Evolutionary conservation across 352 stramenopile species (phyloP).

Genomic region (Stramenopiles sp.): DNA sequence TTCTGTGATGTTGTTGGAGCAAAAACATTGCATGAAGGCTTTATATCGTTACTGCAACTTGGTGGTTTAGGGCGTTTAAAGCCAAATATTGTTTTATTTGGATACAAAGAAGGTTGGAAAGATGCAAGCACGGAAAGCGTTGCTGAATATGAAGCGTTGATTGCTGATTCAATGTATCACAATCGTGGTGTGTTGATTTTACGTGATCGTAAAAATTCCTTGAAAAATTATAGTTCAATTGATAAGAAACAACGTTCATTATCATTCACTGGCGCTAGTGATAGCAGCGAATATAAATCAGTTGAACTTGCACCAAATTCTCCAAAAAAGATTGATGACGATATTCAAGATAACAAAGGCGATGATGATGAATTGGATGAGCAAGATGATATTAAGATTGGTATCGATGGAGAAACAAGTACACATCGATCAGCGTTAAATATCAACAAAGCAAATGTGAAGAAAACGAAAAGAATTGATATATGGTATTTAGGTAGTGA

Average conservation of each 20-base stretch:
- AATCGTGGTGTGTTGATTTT: not conserved
- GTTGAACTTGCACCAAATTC: too few relatives aligned
- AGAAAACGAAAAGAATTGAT: conserved; percentile 5
- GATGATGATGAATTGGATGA: too few relatives aligned
- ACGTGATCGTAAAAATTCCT: not conserved
- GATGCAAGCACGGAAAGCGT: not conserved
- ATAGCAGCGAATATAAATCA: too few relatives aligned
- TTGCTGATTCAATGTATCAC: not conserved
- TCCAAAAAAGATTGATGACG: too few relatives aligned
- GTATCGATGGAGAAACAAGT: too few relatives aligned
- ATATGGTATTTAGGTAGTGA: conserved; percentile 1
- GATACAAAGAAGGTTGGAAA: not conserved
- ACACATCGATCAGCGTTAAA: too few relatives aligned
- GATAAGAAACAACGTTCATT: not conserved
- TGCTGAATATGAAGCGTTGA: not conserved
- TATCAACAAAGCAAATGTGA: too few relatives aligned
- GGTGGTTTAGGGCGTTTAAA: not conserved
- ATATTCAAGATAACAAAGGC: too few relatives aligned
- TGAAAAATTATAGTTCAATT: not conserved
- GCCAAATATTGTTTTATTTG: not conserved
- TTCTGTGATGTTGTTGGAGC: not conserved
- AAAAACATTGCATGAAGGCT: not conserved
- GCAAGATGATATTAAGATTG: too few relatives aligned
- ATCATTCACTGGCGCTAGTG: too few relatives aligned
- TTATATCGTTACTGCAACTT: not conserved